Evolutionary conservation across 305 asterid species (phyloP), one percentile per base, ranked within the genome.

Genomic region (Fraxinus xanthoxyloides): DNA sequence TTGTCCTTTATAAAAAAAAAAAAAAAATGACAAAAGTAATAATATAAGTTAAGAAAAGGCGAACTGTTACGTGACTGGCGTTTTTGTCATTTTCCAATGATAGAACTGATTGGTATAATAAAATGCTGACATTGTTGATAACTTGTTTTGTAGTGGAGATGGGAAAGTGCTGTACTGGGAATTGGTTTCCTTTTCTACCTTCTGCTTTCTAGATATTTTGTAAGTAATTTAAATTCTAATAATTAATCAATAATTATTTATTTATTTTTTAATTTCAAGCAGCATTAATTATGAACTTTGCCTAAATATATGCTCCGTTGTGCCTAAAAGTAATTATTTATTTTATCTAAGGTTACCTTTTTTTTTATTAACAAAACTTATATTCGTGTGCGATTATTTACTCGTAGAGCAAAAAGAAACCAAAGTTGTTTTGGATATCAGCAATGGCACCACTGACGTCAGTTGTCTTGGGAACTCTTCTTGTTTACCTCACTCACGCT

Each of bases 371-470:
- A 54, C 65, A 54, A 54, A n/a, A 54, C 24, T 54, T n/a, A 1
- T 12, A 46, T 48, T 7, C 23, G 59, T 4, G 59, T 17, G 21
- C 59, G 7, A 48, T 48, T 51, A 15, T 51, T 51, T 4, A 15
- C 23, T 51, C 0, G 23, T 4, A 84, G 86, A 83, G 80, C 21
- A 76, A 76, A 76, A 84, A 75, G 76, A 69, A 80, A 77, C 80
- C 38, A 77, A 84, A 84, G 67, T 77, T 84, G 10, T 84, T 84
- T 48, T 84, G 84, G 84, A 48, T 84, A 72, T 36, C 86, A 19
- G 86, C 86, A 12, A 80, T 51, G 51, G 86, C 84, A 17, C 86
- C 86, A 19, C 13, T 84, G 26, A 1, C 70, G 23, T 84, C 86
- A 6, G 81, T 84, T 21, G 43, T 84, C 4, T 56, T 56, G 24